Base-by-base conservation (phyloP, 2,329 filamentous ascomycete genomes). In the Dendryphion nanum region DNA sequence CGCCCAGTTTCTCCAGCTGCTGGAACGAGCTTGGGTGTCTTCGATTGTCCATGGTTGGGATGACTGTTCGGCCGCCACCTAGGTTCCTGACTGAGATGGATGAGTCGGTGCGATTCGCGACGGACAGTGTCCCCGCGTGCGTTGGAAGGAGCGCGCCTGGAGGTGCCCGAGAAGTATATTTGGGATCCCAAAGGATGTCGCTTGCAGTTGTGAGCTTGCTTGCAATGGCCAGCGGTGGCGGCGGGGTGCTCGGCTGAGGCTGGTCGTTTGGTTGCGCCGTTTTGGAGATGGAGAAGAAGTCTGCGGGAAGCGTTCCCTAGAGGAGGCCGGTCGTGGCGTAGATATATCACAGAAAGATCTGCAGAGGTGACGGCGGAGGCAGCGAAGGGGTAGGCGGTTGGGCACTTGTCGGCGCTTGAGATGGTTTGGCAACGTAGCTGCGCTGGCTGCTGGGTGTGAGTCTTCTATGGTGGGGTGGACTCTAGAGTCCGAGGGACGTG, bases 1-100 rank as follows among this genome's bases (percentile, higher is more conserved):
- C 93, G 60, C 93, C 93, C 51, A 98, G 79, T 85, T 80, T 98
- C 72, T 98, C 93, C 67, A 97, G 80, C 82, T 97, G 93, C 78
- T 97, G 91, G 76, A 98, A 98, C 46, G 91, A 97, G 73, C 86
- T 95, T 40, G 91, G 90, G 61, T 96, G 89, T 60, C 86, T 78
- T 67, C 94, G 87, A 62, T 87, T 86, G 70, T 96, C 91, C 91
- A 97, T 97, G 39, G 46, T 52, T 41, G 36, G 24, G 21, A 35
- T 34, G 31, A 59, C 56, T 37, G 57, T 62, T 42, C 66, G 57
- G 45, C 68, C 67, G 42, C 65, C 71, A 44, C 69, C 70, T 37
- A 75, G 60, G 43, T 65, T 71, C 39, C 68, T 60, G 39, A 75
- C 66, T 44, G 68, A 71, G 57, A 75, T 75, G 52, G 72, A 73